These are phyloP conservation scores for Chaetomidium leptoderma DNA, from an alignment of 495 filamentous ascomycete species.

Conservation along the genomic window DNA sequence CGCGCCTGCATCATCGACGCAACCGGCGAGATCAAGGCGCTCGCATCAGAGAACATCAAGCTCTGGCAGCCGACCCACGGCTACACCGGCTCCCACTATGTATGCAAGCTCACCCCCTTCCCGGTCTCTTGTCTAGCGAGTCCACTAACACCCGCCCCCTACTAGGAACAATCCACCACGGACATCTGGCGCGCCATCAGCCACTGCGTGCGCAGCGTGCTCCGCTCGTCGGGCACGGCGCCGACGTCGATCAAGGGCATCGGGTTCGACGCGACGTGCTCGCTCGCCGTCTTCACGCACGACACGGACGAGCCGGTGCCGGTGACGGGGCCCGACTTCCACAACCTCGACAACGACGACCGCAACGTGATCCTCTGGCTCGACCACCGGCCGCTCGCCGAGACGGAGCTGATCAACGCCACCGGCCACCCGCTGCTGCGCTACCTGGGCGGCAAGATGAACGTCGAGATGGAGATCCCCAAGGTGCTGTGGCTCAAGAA, in stretches of 20 bases:
- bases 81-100: slow-evolving; percentile 68
- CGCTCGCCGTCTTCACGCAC: slow-evolving; percentile 79
- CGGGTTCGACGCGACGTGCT: slow-evolving; percentile 97
- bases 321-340: slow-evolving; percentile 81
- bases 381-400: slow-evolving; percentile 83
- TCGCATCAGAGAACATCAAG: slow-evolving; percentile 86
- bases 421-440: slow-evolving; percentile 88
- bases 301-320: slow-evolving; percentile 86
- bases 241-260: slow-evolving; percentile 72
- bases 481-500: slow-evolving; percentile 98
- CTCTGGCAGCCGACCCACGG: slow-evolving; percentile 89
- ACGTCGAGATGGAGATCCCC: slow-evolving; percentile 97
- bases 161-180: slow-evolving; percentile 93
- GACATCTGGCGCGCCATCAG: slow-evolving; percentile 96
- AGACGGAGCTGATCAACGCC: slow-evolving; percentile 86
- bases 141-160: not conserved
- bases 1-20: slow-evolving; percentile 90
- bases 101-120: slow-evolving; percentile 30
- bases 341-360: slow-evolving; percentile 63
- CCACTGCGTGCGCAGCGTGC: slow-evolving; percentile 68
- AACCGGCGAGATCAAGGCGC: slow-evolving; percentile 84
- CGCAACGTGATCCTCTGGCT: slow-evolving; percentile 91
- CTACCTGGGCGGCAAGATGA: slow-evolving; percentile 96
- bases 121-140: not conserved
- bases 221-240: slow-evolving; percentile 74